Conservation (phyloP, 2,329 filamentous ascomycete species). For the Sphaerulina musiva region DNA sequence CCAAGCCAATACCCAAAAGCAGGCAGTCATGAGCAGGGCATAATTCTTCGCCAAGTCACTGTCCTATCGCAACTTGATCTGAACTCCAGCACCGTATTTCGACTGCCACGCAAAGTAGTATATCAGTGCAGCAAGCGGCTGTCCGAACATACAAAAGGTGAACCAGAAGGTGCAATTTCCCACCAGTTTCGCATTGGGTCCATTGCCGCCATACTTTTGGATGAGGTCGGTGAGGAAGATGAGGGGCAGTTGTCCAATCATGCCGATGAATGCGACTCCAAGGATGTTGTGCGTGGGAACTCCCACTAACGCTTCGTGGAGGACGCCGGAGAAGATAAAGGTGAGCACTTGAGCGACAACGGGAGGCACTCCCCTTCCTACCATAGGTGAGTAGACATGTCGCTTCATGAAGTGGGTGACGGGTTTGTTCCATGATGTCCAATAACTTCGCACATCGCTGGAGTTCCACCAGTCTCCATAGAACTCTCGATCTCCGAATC, state of each 20-base stretch:
- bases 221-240: conserved; percentile 74
- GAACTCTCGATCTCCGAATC: conserved; percentile 88
- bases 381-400: conserved; percentile 82
- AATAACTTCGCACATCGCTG: conserved; percentile 77
- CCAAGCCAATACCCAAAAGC: neutral
- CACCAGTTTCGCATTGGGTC: conserved; percentile 67
- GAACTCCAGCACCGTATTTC: conserved; percentile 63
- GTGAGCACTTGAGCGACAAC: conserved; percentile 68
- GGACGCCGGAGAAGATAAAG: conserved; percentile 77
- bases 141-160: conserved; percentile 89
- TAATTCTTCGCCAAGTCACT: neutral
- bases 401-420: conserved; percentile 95
- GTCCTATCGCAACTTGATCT: conserved; percentile 15
- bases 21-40: neutral
- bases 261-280: conserved; percentile 89
- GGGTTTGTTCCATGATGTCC: conserved; percentile 96
- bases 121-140: conserved; percentile 82
- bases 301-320: conserved; percentile 89
- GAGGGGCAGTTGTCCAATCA: conserved; percentile 87
- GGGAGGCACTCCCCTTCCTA: conserved; percentile 74
- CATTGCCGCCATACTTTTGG: conserved; percentile 60
- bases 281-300: conserved; percentile 68
- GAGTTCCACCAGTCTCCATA: conserved; percentile 99
- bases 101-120: conserved; percentile 96
- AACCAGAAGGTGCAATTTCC: conserved; percentile 97